Percentiles rank a stretch among this genome's conserved stretches.
phyloP scores from a whole-genome alignment of 2,329 filamentous ascomycete species.

The Ploettnerulaceae sp. region DNA sequence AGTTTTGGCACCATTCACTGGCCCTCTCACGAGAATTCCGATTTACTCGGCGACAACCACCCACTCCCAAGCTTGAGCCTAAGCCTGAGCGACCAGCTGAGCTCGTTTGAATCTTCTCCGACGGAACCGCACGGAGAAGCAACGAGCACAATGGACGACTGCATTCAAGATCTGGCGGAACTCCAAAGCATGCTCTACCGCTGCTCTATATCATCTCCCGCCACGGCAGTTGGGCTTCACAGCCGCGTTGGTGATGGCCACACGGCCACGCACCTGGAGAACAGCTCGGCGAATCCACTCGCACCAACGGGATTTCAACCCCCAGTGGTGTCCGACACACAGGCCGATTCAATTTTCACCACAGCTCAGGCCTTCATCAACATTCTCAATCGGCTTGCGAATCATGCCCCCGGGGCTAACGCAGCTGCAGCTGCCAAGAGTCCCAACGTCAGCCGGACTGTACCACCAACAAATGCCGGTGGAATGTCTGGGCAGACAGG shows the following conservation, averaged over 20 bases:
- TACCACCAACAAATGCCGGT: background rate
- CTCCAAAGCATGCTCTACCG: constrained; percentile 1
- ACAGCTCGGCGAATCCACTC: background rate
- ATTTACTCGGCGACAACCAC: background rate
- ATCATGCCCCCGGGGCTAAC: background rate
- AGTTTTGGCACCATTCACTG: background rate
- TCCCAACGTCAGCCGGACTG: background rate
- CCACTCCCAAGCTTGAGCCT: background rate
- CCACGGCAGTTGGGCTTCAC: background rate
- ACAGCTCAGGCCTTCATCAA: constrained; percentile 1
- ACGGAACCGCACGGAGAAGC: background rate
- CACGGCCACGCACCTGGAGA: background rate
- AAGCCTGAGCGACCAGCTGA: background rate
- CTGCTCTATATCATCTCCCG: background rate
- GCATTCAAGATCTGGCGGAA: background rate
- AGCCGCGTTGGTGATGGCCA: background rate
- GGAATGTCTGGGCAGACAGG: background rate
- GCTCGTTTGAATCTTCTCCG: background rate
- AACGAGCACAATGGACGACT: background rate
- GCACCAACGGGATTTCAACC: too few relatives aligned
- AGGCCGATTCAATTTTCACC: background rate
- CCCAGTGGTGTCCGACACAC: background rate
- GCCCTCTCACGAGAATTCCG: background rate
- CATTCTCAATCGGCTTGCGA: background rate
- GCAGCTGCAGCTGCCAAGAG: background rate